Conservation (phyloP, 2,329 filamentous ascomycete genomes). For the Bipolaris victoriae region DNA sequence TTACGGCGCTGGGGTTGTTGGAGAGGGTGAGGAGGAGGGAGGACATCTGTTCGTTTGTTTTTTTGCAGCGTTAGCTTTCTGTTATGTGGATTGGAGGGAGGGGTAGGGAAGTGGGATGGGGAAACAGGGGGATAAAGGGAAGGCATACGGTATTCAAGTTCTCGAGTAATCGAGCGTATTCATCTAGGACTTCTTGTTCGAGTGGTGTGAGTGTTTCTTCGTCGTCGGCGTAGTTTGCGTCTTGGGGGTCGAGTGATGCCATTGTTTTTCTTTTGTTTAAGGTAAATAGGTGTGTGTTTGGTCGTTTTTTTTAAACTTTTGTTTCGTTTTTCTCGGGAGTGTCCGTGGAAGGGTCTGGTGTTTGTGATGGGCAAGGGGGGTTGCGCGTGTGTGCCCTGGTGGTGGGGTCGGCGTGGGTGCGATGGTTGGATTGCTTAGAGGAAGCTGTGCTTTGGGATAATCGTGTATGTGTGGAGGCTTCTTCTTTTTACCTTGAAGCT, state of each 20-base stretch:
- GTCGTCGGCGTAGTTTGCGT: slow-evolving; percentile 13
- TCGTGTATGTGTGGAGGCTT: not conserved
- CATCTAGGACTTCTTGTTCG: slow-evolving; percentile 93
- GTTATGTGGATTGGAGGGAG: too few species aligned
- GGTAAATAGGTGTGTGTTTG: too few species aligned
- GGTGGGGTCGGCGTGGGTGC: not conserved
- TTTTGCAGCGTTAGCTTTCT: not conserved
- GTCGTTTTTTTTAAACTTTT: too few species aligned
- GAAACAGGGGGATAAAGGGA: slow-evolving; percentile 1
- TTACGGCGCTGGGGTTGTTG: slow-evolving; percentile 69
- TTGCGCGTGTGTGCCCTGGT: not conserved
- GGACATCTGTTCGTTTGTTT: slow-evolving; percentile 50
- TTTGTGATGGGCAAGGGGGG: too few species aligned
- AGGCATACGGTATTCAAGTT: slow-evolving; percentile 84
- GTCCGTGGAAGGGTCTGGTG: too few species aligned
- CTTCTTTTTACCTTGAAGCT: not conserved
- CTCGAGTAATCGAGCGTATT: slow-evolving; percentile 84
- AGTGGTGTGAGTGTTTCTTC: slow-evolving; percentile 67
- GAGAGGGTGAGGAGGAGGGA: slow-evolving; percentile 72
- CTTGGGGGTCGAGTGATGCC: slow-evolving; percentile 26
- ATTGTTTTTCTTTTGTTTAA: not conserved
- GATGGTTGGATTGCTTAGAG: too few species aligned
- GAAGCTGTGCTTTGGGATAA: not conserved
- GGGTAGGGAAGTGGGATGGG: not conserved
- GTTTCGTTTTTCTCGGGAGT: too few species aligned